Conservation (phyloP, 2,329 filamentous ascomycete genomes). For the Zymoseptoria pseudotritici region DNA sequence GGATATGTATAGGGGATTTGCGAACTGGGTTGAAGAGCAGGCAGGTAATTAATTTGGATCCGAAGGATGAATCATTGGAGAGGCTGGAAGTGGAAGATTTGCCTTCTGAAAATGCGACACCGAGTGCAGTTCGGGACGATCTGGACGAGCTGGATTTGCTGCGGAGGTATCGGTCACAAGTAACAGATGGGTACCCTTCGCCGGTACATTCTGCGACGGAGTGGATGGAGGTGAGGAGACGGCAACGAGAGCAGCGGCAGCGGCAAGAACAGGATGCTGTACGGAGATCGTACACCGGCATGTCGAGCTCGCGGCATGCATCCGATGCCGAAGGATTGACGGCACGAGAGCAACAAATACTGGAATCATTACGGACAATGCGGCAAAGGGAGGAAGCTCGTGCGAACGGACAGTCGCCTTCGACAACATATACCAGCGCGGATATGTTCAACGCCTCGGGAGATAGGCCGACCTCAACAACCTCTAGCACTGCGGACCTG, state of each 20-base stretch:
- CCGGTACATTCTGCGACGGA: constrained; percentile 36
- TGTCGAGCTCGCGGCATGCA: constrained; percentile 3
- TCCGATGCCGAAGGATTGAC: constrained; percentile 40
- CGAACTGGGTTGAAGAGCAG: constrained; percentile 59
- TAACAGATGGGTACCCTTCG: constrained; percentile 18
- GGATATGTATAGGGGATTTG: constrained; percentile 66
- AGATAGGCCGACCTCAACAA: constrained; percentile 8
- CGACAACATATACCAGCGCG: constrained; percentile 37
- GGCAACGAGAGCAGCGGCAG: constrained; percentile 27
- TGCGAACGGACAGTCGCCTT: constrained; percentile 32
- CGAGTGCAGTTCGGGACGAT: constrained; percentile 35
- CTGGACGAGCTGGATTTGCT: constrained; percentile 38
- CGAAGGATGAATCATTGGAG: constrained; percentile 49
- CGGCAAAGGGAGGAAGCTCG: constrained; percentile 37
- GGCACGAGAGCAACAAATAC: constrained; percentile 38
- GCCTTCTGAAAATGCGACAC: constrained; percentile 31
- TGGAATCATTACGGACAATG: constrained; percentile 39
- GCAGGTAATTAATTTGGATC: constrained; percentile 61
- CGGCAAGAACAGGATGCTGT: constrained; percentile 12
- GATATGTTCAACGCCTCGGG: constrained; percentile 22
- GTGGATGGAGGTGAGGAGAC: constrained; percentile 36
- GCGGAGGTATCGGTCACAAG: constrained; percentile 35
- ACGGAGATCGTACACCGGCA: constrained; percentile 3
- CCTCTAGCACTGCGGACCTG: constrained; percentile 9
- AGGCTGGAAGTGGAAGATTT: constrained; percentile 36